A percentile compares a stretch with the other conserved stretches of the same genome.
Evolutionary conservation across 306 rosid genomes (phyloP).

Genomic region (Sesbania bispinosa): DNA sequence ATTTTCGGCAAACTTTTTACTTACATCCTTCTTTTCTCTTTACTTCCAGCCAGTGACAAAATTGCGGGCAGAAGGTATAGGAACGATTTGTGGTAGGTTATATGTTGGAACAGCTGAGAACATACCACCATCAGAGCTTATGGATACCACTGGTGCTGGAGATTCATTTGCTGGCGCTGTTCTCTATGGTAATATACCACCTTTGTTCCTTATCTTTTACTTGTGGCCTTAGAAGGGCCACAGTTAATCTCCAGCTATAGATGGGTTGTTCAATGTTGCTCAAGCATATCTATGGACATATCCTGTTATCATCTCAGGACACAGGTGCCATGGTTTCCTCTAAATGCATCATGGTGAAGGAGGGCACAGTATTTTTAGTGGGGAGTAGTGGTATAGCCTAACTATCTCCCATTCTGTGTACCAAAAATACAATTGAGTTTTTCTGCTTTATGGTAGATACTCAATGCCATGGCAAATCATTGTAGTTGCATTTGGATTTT

Average conservation of each 20-base stretch:
- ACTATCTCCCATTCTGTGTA: background rate
- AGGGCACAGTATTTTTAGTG: too few species aligned
- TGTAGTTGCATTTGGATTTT: background rate
- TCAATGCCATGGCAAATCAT: too few species aligned
- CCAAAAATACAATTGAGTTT: background rate
- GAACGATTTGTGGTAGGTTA: conserved; percentile 56
- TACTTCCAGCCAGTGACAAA: conserved; percentile 51
- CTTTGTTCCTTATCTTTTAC: background rate
- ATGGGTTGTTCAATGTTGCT: background rate
- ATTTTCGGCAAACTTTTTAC: background rate
- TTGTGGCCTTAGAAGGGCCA: background rate
- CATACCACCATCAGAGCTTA: conserved; percentile 60
- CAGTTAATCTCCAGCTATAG: background rate
- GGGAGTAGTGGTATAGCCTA: background rate
- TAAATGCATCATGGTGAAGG: background rate
- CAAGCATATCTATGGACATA: background rate
- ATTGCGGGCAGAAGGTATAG: conserved; percentile 68
- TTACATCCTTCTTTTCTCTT: conserved; percentile 2
- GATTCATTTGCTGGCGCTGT: conserved; percentile 86
- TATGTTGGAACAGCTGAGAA: conserved; percentile 73
- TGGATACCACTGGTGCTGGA: conserved; percentile 94
- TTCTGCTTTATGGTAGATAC: background rate
- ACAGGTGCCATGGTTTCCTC: background rate
- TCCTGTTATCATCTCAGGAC: background rate
- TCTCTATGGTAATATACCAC: conserved; percentile 54